Conservation (phyloP, 2,329 filamentous ascomycete genomes). For the Ophiosphaerella narmari region DNA sequence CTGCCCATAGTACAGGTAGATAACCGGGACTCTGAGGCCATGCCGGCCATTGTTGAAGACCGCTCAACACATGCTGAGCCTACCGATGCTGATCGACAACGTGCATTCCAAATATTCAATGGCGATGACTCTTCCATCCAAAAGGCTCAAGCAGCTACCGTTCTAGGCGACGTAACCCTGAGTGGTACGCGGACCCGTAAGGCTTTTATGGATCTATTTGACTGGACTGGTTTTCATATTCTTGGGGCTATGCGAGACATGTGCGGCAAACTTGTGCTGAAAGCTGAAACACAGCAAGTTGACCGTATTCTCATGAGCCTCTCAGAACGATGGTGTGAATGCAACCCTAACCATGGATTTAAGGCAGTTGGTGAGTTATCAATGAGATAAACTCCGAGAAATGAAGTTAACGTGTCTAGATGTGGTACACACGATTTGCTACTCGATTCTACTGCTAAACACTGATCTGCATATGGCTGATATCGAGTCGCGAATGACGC, state of each 20-base stretch:
- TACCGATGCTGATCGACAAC: slow-evolving; percentile 71
- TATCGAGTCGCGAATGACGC: slow-evolving; percentile 96
- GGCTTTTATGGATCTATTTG: slow-evolving; percentile 92
- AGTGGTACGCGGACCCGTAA: slow-evolving; percentile 60
- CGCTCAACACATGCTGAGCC: slow-evolving; percentile 46
- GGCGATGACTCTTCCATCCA: slow-evolving; percentile 80
- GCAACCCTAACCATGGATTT: slow-evolving; percentile 92
- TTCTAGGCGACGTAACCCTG: slow-evolving; percentile 74
- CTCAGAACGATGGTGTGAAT: slow-evolving; percentile 87
- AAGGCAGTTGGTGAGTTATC: slow-evolving; percentile 74
- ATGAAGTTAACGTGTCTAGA: slow-evolving; percentile 59
- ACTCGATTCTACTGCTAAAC: slow-evolving; percentile 92
- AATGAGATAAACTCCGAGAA: neutral
- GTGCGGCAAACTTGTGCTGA: slow-evolving; percentile 79
- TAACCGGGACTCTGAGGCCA: slow-evolving; percentile 47
- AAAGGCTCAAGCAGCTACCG: slow-evolving; percentile 80
- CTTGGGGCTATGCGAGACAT: slow-evolving; percentile 77
- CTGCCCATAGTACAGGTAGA: slow-evolving; percentile 58
- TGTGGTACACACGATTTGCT: slow-evolving; percentile 95
- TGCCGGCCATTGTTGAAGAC: slow-evolving; percentile 44
- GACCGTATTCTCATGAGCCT: slow-evolving; percentile 92
- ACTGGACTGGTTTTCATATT: slow-evolving; percentile 82
- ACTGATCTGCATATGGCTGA: slow-evolving; percentile 95
- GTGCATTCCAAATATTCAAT: slow-evolving; percentile 81
- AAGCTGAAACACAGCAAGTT: slow-evolving; percentile 94